Base-by-base conservation (phyloP, 495 filamentous ascomycete genomes). In the Wilcoxina mikolae region DNA sequence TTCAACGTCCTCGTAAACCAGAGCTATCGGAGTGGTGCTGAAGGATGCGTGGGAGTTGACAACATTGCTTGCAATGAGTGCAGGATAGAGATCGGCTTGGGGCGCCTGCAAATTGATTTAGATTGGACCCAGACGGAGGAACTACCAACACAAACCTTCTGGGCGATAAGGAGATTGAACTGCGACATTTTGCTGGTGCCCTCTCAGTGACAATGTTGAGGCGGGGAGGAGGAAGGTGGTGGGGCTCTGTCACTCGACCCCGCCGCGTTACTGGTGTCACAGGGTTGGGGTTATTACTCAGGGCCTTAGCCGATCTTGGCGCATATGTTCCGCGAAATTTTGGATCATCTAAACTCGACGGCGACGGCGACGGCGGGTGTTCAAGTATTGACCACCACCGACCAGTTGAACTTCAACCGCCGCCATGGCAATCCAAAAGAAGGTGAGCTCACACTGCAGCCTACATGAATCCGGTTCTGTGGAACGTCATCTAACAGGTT, bases 361-460 rank as follows among this genome's bases (percentile, higher is more conserved):
- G 35, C 35, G 35, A 39, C 35, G 20, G 4, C 15, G 35, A 39
- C 35, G n/a, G 35, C 20, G 35, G 20, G 35, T 15, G 35, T 39
- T 39, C 35, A 12, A 15, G 35, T 15, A 27, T 43, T 4, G 10
- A 43, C 7, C 46, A 29, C 46, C 46, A 49, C 23, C 46, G 23
- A 15, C 10, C 12, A 49, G 22, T 29, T 49, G 9, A 27, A 49
- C 46, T 15, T 25, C n/a, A 24, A 46, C 43, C n/a, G 43, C 51
- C 60, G 60, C 33, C 61, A 98, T 98, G 91, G 90, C 84, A 61
- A 89, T 95, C 61, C 91, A 96, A 67, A 98, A 98, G 76, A 98
- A 98, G 74, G 80, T 80, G 56, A 51, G 63, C 28, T 43, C 26
- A 12, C 22, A 18, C 29, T 55, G 12, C 7, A 4, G 26, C 35